Conservation (phyloP, 176 grass and related monocot species). For the Raddia guianensis region DNA sequence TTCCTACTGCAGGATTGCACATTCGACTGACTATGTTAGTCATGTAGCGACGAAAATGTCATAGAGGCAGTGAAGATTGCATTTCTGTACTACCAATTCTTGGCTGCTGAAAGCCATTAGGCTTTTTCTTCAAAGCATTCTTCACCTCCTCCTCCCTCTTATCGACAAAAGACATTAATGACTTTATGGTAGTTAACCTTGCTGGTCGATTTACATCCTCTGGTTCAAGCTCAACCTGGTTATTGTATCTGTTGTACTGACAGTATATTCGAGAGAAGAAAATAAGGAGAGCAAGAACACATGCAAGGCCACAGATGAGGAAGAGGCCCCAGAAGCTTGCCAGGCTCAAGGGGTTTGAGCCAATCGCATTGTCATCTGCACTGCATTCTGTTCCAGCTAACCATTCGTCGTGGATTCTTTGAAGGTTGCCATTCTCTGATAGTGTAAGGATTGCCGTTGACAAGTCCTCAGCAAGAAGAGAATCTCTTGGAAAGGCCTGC, state of each 20-base stretch:
- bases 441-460: conserved; percentile 89
- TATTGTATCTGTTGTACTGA: conserved; percentile 76
- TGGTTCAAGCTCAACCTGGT: conserved; percentile 48
- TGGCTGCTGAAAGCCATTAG: conserved; percentile 49
- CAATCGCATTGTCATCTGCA: conserved; percentile 34
- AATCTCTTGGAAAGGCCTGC: conserved; percentile 93
- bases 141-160: conserved; percentile 91
- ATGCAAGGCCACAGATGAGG: conserved; percentile 72
- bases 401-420: conserved; percentile 92
- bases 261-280: conserved; percentile 59
- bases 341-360: conserved; percentile 57
- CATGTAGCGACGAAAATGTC: conserved; percentile 3
- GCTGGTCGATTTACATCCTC: conserved; percentile 50
- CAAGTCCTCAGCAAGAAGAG: conserved; percentile 76
- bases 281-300: conserved; percentile 63
- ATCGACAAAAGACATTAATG: conserved; percentile 76
- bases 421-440: conserved; percentile 86
- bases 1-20: conserved; percentile 1
- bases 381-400: conserved; percentile 51
- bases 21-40: conserved; percentile 2
- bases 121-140: conserved; percentile 70
- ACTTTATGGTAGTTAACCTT: conserved; percentile 71
- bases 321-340: conserved; percentile 86
- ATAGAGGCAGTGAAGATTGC: conserved; percentile 33
- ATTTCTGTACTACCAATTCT: conserved; percentile 25